Base-by-base conservation (phyloP, 495 filamentous ascomycete genomes). In the Ramalina peruviana region DNA sequence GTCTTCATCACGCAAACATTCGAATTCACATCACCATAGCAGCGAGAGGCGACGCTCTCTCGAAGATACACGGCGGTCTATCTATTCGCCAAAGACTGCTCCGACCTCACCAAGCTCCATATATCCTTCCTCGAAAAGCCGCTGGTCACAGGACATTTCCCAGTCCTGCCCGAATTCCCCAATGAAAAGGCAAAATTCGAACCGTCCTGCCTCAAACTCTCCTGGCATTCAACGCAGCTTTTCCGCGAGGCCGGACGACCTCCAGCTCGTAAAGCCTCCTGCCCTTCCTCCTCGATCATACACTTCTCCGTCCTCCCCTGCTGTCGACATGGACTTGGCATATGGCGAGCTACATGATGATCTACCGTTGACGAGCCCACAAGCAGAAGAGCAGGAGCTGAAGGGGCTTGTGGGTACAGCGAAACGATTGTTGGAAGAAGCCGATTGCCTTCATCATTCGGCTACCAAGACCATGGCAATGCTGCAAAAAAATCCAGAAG, bases 401-500 rank as follows among this genome's bases (percentile, higher is more conserved):
- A 69, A 76, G 43, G 72, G 63, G 16, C 75, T 89, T 23, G 76
- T 93, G 38, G 67, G 66, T 40, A 78, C 75, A 49, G 79, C 90
- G 20, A 83, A 89, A 62, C 62, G 64, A 49, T 68, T 94, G 4
- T 67, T 95, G 0, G 79, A 88, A 53, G 87, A 95, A 60, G 85
- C 85, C 10, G 81, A 94, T 58, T 94, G 88, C 64, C 54, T 94
- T 27, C 88, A 94, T 25, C 79, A 92, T 61, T 81, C 80, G n/a
- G 88, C 82, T 5, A 82, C 78, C 0, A 71, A 81, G 20, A 94
- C 86, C 37, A 94, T 98, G 53, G 67, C 80, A n/a, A 82, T 84
- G 48, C 73, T 98, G 7, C 88, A 97, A 58, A 80, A 84, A 52
- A 87, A 92, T 49, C 92, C 92, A 0, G 86, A 98, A 54, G 88